Evolutionary conservation across 768 basidiomycete species (phyloP).

Genomic region (Gloeopeniophorella convolvens): DNA sequence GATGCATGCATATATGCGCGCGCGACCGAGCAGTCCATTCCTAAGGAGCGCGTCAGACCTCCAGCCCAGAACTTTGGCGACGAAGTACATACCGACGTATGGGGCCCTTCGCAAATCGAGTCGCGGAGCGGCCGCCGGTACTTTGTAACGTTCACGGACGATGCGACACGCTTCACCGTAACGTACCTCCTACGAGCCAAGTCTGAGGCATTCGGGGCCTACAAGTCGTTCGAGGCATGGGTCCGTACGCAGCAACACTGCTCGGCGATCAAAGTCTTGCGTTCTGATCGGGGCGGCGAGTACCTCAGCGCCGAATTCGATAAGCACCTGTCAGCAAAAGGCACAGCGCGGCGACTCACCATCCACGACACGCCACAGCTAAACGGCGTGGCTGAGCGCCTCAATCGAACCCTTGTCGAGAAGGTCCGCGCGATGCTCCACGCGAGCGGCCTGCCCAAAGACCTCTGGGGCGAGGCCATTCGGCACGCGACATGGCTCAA

Average conservation of each 20-base stretch:
- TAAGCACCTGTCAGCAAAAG: not conserved
- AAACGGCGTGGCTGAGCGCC: conserved; percentile 38
- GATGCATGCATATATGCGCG: conserved; percentile 21
- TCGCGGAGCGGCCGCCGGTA: not conserved
- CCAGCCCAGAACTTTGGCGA: not conserved
- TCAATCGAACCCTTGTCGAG: conserved; percentile 34
- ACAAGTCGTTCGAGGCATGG: not conserved
- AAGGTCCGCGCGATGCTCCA: conserved; percentile 18
- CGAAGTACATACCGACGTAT: not conserved
- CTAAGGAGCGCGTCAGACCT: not conserved
- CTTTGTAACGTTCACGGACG: not conserved
- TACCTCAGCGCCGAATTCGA: not conserved
- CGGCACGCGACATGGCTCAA: conserved; percentile 32
- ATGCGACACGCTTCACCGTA: conserved; percentile 11
- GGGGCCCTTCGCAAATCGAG: not conserved
- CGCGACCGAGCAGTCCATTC: not conserved
- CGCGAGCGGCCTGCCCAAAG: not conserved
- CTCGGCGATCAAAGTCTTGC: not conserved
- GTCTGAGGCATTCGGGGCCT: not conserved
- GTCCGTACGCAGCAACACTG: not conserved
- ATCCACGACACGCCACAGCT: not conserved
- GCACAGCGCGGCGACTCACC: not conserved
- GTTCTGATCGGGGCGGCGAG: conserved; percentile 1
- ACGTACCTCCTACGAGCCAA: not conserved
- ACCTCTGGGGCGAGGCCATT: conserved; percentile 3